Evolutionary conservation across 306 rosid species (phyloP).

Genomic region (Ormosia emarginata): DNA sequence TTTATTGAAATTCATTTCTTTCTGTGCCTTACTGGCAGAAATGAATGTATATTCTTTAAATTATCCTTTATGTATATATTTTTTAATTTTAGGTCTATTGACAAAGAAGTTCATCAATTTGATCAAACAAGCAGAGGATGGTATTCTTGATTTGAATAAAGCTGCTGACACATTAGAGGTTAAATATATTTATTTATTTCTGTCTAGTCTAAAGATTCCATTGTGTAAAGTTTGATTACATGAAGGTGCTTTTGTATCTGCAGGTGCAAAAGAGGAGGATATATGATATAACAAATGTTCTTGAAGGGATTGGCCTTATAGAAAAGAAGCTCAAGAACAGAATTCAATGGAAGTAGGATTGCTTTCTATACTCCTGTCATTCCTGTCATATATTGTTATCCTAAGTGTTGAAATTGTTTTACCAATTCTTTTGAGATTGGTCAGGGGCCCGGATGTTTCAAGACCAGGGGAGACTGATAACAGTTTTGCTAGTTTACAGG

Average conservation of each 20-base stretch:
- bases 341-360: constrained; percentile 95
- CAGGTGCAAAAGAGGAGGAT: constrained; percentile 98
- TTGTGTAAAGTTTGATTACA: constrained; percentile 22
- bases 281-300: constrained; percentile 98
- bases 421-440: constrained; percentile 26
- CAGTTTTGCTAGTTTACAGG: constrained; percentile 79
- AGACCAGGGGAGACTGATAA: constrained; percentile 79
- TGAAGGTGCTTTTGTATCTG: constrained; percentile 25
- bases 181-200: constrained; percentile 9
- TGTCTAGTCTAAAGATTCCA: constrained; percentile 13
- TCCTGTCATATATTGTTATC: constrained; percentile 14
- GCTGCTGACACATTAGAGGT: constrained; percentile 99
- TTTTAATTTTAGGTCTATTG: constrained; percentile 59
- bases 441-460: constrained; percentile 85
- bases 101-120: constrained; percentile 91
- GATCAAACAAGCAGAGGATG: constrained; percentile 89
- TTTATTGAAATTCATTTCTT: constrained; percentile 1
- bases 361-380: constrained; percentile 4
- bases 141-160: constrained; percentile 67
- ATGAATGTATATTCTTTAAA: neutral
- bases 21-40: constrained; percentile 10
- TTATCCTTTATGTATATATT: neutral
- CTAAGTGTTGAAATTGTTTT: constrained; percentile 6
- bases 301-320: constrained; percentile 98
- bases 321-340: constrained; percentile 96